These are phyloP conservation scores for Sarcodon sp. DNA, from an alignment of 768 basidiomycete genomes.

Conservation along the genomic window DNA sequence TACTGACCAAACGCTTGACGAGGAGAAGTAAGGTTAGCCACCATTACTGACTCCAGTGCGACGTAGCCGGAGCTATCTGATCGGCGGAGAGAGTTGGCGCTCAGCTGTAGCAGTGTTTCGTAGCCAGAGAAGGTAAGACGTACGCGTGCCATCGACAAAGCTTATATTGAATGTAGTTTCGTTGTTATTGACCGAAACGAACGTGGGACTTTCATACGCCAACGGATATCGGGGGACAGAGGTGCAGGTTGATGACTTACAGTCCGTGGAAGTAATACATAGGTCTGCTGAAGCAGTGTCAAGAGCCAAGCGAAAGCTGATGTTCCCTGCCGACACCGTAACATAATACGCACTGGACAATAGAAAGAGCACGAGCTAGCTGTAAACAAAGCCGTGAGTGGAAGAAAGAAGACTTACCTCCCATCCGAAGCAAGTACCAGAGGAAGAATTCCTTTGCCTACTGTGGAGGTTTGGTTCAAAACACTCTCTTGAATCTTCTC, in stretches of 20 bases:
- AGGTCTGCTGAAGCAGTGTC: constrained; percentile 69
- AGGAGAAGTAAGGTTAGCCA: constrained; percentile 46
- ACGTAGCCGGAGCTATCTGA: constrained; percentile 60
- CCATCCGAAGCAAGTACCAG: background rate
- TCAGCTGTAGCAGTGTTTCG: background rate
- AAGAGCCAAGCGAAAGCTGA: constrained; percentile 55
- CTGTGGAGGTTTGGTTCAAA: background rate
- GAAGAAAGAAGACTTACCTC: background rate
- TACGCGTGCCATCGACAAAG: constrained; percentile 63
- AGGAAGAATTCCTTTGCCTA: background rate
- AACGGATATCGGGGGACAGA: constrained; percentile 61
- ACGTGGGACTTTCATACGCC: constrained; percentile 52
- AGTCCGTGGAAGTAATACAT: constrained; percentile 59
- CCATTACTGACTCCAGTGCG: constrained; percentile 45
- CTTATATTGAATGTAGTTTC: constrained; percentile 41
- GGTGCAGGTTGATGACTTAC: constrained; percentile 40
- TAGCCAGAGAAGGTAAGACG: constrained; percentile 12
- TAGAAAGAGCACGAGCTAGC: background rate
- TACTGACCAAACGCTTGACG: constrained; percentile 57
- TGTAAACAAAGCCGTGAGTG: background rate
- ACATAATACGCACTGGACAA: constrained; percentile 51
- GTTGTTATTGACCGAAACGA: constrained; percentile 47
- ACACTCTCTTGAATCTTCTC: background rate
- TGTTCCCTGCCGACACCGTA: constrained; percentile 43
- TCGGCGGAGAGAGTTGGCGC: background rate